Conservation (phyloP, 129 eudicot species). For the Saussurea involucrata region DNA sequence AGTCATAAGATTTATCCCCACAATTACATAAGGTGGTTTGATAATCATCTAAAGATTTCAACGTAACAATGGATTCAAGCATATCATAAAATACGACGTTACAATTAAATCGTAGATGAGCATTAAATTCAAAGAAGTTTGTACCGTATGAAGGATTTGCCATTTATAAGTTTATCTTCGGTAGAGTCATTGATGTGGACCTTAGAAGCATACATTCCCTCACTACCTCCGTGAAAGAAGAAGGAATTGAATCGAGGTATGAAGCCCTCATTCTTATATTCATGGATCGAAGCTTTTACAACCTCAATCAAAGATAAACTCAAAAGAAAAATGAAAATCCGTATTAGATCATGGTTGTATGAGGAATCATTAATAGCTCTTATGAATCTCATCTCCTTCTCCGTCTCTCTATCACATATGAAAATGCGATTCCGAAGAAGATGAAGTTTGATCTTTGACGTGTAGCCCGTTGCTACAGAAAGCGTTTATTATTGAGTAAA, state of each 20-base stretch:
- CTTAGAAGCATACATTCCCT: slow-evolving; percentile 82
- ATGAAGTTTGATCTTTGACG: slow-evolving; percentile 14
- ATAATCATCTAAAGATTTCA: slow-evolving; percentile 4
- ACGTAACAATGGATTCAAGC: neutral
- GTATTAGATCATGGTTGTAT: neutral
- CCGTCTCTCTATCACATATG: slow-evolving; percentile 2
- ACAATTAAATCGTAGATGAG: slow-evolving; percentile 1
- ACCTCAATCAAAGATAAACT: slow-evolving; percentile 18
- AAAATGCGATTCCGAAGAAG: slow-evolving; percentile 16
- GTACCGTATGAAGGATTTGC: slow-evolving; percentile 82
- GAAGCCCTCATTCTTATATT: slow-evolving; percentile 65
- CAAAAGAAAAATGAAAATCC: slow-evolving; percentile 13
- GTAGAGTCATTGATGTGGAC: slow-evolving; percentile 30
- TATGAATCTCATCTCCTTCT: slow-evolving; percentile 23
- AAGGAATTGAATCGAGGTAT: slow-evolving; percentile 68
- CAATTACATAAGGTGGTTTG: neutral
- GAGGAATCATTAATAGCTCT: neutral
- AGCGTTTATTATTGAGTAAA: neutral
- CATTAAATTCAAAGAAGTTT: neutral
- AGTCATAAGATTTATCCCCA: neutral
- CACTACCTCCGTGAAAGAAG: slow-evolving; percentile 89
- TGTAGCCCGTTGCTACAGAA: slow-evolving; percentile 11
- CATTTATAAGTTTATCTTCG: slow-evolving; percentile 45
- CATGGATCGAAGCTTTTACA: slow-evolving; percentile 69
- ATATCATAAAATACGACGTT: neutral